Base-by-base conservation (phyloP, 1,284 basidiomycete species). In the Schizophyllum commune region DNA sequence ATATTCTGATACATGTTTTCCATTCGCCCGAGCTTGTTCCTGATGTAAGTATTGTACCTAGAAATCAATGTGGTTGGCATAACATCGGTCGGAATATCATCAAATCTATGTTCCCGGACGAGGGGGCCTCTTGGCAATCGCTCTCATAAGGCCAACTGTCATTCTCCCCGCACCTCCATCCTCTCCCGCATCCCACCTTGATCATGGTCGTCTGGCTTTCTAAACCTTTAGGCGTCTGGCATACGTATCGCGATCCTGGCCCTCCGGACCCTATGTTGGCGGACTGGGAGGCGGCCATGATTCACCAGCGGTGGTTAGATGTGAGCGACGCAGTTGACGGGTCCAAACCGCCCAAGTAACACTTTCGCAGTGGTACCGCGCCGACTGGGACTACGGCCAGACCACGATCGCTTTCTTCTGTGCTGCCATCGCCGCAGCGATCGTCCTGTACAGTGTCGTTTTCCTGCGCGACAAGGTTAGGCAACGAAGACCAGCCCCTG, bases 341-440 rank as follows among this genome's bases (percentile, higher is more conserved):
- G 13, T 47, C 17, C 13, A 8, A 47, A 13, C 7, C 39, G 9
- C 2, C 19, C 39, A 11, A 19, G 54, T 70, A 52, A 64, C 68
- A 4, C 54, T 20, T 9, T 32, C 58, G 27, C 52, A 71, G 70
- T 70, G 67, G 67, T 73, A 71, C 59, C 60, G 60, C 2, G 71
- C 72, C 6, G 73, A 75, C 61, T 71, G 68, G 70, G 72, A 73
- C 58, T 75, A 73, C 54, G 73, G 62, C 0, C 65, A 65, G 22
- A 66, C 72, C 17, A 72, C 71, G 4, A 62, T 73, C 39, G 69
- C 68, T 55, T 71, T 75, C 60, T 71, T 74, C 60, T 72, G 72
- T 57, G 67, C 67, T 27, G 68, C 62, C 8, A 72, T 72, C 32
- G 22, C 61, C 20, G 55, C 59, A 7, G 61, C 61, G 32, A 54